Evolutionary conservation across 768 basidiomycete genomes (phyloP).

Genomic region (Saitozyma sp.): DNA sequence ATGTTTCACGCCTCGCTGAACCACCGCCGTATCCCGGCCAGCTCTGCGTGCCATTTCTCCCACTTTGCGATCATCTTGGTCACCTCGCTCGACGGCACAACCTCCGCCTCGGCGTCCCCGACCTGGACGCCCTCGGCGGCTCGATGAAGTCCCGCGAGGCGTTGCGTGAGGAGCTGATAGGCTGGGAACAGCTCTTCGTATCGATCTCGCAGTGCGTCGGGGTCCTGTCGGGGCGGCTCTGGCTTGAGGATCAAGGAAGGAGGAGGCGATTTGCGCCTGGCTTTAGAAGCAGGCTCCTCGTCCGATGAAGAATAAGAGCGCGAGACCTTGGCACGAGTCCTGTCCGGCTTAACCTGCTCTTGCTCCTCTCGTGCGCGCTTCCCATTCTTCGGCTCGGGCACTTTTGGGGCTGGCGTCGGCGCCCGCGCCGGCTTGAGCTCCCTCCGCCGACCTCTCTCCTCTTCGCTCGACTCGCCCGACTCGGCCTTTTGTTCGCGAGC

Average conservation of each 20-base stretch:
- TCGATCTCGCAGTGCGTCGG: conserved; percentile 28
- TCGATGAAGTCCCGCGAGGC: conserved; percentile 26
- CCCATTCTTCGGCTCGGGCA: neutral
- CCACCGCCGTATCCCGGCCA: conserved; percentile 38
- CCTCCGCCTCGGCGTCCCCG: conserved; percentile 12
- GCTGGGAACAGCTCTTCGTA: conserved; percentile 43
- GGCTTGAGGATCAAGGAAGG: conserved; percentile 13
- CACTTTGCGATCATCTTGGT: conserved; percentile 35
- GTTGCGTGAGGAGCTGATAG: conserved; percentile 33
- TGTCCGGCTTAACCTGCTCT: neutral
- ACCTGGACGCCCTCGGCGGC: conserved; percentile 24
- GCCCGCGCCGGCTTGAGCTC: conserved; percentile 1
- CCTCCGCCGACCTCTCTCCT: conserved; percentile 7
- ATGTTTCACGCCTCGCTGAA: conserved; percentile 15
- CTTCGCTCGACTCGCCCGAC: conserved; percentile 1
- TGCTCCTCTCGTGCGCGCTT: conserved; percentile 1
- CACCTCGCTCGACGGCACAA: conserved; percentile 13
- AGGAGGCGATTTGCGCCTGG: conserved; percentile 21
- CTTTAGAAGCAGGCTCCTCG: neutral
- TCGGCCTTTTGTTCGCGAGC: neutral
- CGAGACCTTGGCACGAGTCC: neutral
- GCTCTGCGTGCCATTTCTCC: conserved; percentile 41
- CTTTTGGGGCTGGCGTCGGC: conserved; percentile 1
- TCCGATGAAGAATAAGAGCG: neutral
- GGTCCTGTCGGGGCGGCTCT: conserved; percentile 8